Conservation (phyloP, 768 basidiomycete genomes). For the Boletus vinaceobasis region DNA sequence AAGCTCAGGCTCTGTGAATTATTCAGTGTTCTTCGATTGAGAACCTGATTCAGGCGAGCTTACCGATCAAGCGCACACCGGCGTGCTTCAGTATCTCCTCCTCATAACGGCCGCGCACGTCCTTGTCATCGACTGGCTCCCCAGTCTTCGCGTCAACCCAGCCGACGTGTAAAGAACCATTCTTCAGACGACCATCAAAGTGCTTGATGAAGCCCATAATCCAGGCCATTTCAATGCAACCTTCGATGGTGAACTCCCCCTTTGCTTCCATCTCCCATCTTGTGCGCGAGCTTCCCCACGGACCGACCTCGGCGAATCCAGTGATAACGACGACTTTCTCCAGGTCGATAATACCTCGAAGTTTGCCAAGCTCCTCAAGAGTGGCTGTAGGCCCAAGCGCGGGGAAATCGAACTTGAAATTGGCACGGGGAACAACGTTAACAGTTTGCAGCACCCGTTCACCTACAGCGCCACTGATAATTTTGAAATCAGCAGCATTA, state of each 20-base stretch:
- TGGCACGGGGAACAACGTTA: conserved; percentile 92
- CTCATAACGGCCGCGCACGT: conserved; percentile 90
- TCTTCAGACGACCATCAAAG: conserved; percentile 94
- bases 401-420: conserved; percentile 97
- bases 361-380: conserved; percentile 68
- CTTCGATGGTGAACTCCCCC: conserved; percentile 96
- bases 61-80: conserved; percentile 93
- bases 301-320: conserved; percentile 95
- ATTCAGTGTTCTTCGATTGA: conserved; percentile 10
- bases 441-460: conserved; percentile 92
- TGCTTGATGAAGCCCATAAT: conserved; percentile 99
- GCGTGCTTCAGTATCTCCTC: conserved; percentile 89
- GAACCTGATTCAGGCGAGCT: conserved; percentile 20
- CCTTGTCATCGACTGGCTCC: conserved; percentile 97
- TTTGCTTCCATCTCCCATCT: conserved; percentile 99
- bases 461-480: conserved; percentile 84
- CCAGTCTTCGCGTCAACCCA: conserved; percentile 95
- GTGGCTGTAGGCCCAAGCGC: conserved; percentile 67
- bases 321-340: conserved; percentile 96
- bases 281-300: conserved; percentile 97
- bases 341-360: conserved; percentile 88
- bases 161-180: conserved; percentile 89
- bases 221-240: conserved; percentile 99
- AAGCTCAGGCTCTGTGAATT: conserved; percentile 80
- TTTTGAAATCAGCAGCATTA: conserved; percentile 94